These are phyloP conservation scores for Pseudodiploospora longispora DNA, from an alignment of 2,329 filamentous ascomycete genomes.

Conservation along the genomic window DNA sequence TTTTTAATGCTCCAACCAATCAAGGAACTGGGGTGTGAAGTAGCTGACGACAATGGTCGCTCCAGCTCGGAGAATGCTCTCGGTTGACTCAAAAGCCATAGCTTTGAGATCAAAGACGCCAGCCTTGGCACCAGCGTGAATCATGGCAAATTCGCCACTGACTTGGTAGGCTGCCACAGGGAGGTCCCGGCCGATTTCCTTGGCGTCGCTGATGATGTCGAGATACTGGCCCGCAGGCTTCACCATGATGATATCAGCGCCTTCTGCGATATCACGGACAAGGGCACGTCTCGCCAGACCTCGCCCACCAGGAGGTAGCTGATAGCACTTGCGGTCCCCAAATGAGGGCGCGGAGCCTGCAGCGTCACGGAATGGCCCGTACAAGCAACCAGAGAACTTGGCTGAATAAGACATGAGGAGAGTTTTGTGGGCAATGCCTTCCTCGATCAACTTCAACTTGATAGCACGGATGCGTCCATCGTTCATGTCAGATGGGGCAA, in stretches of 20 bases:
- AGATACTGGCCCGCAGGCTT: constrained; percentile 95
- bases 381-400: constrained; percentile 94
- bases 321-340: constrained; percentile 93
- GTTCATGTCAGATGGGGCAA: constrained; percentile 98
- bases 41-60: constrained; percentile 92
- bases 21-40: constrained; percentile 75
- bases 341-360: constrained; percentile 87
- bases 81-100: constrained; percentile 91
- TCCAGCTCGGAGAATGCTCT: constrained; percentile 86
- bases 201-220: constrained; percentile 96
- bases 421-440: constrained; percentile 83
- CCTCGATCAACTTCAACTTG: constrained; percentile 94
- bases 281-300: constrained; percentile 90
- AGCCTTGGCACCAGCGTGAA: constrained; percentile 89
- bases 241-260: constrained; percentile 98
- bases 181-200: constrained; percentile 84
- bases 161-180: constrained; percentile 96
- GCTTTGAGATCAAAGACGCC: constrained; percentile 91
- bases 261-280: constrained; percentile 79
- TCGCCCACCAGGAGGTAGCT: constrained; percentile 85
- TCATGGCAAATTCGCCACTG: constrained; percentile 95
- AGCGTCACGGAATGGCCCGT: constrained; percentile 94
- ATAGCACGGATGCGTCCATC: constrained; percentile 95
- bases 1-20: constrained; percentile 53
- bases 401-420: constrained; percentile 96